Base-by-base conservation (phyloP, 2,329 filamentous ascomycete species). In the Thelonectria discophora region DNA sequence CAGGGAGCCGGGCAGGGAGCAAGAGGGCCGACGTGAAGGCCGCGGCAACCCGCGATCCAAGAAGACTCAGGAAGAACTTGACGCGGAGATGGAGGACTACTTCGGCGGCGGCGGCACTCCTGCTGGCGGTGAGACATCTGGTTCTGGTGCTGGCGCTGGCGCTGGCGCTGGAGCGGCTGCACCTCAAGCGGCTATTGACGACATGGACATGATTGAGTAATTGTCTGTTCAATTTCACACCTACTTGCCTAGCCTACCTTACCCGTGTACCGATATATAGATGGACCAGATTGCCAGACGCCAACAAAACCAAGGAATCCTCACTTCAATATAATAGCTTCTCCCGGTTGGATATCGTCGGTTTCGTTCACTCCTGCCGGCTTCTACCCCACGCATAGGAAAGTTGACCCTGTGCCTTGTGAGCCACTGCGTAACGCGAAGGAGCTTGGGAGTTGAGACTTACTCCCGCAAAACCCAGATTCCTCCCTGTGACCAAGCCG, bases 21-120 rank as follows among this genome's bases (percentile, higher is more conserved):
- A 74, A 20, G 43, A 58, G 12, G 49, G 58, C 4, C 59, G 32
- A 43, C 81, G 85, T 40, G 66, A 54, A 5, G 55, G 50, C 15
- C 60, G 60, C 21, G 76, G 77, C 20, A 79, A 81, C 55, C 84
- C 85, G 40, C 85, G 92, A 50, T 84, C 88, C 2, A 90, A 88
- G 78, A 97, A 97, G 85, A 97, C 94, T 0, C 90, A 93, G 68
- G 92, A 97, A 71, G 92, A 97, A 75, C 82, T 97, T 42, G 94
- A 97, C 75, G 92, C 92, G n/a, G 94, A 97, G 79, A 97, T 97
- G 94, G 93, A 90, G 30, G 92, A 97, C 74, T 97, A 97, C 77
- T 97, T 93, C 82, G 88, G 85, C 30, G 80, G 70, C 53, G 70
- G 70, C 47, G 77, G 78, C 48, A 77, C 74, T 53, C 76, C 72